Evolutionary conservation across 2,329 filamentous ascomycete species (phyloP).

Genomic region (Mycosphaerelloides madeirae): DNA sequence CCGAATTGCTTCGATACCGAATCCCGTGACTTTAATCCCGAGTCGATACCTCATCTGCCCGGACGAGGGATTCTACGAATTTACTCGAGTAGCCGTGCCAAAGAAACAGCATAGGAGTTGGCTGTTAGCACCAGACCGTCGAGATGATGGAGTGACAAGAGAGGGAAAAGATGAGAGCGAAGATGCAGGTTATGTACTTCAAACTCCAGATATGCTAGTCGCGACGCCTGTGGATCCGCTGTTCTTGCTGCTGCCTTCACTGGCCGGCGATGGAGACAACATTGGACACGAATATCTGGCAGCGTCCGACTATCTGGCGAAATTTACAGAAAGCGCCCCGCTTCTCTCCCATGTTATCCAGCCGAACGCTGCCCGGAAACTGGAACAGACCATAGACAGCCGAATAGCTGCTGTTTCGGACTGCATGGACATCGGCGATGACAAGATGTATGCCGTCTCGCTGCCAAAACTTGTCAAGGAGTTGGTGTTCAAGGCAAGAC

Average conservation of each 20-base stretch:
- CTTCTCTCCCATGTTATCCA: constrained; percentile 57
- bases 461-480: constrained; percentile 63
- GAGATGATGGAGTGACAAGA: constrained; percentile 3
- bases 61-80: constrained; percentile 55
- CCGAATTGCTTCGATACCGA: constrained; percentile 52
- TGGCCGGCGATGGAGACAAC: constrained; percentile 37
- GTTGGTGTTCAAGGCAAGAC: constrained; percentile 66
- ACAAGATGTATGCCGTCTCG: constrained; percentile 78
- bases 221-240: constrained; percentile 80
- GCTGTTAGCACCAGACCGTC: constrained; percentile 42
- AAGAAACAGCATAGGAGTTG: constrained; percentile 49
- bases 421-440: constrained; percentile 77
- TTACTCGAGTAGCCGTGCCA: constrained; percentile 53
- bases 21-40: constrained; percentile 47
- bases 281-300: constrained; percentile 47
- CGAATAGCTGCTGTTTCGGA: constrained; percentile 73
- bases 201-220: constrained; percentile 69
- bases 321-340: constrained; percentile 50
- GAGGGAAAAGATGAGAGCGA: constrained; percentile 10
- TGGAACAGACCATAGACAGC: constrained; percentile 42
- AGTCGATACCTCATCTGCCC: constrained; percentile 58
- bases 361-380: constrained; percentile 14
- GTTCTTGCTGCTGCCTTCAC: constrained; percentile 73
- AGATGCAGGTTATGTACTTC: constrained; percentile 52
- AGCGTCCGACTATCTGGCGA: constrained; percentile 67